Evolutionary conservation across 2,329 filamentous ascomycete species (phyloP), one percentile per base, ranked within the genome.

Genomic region (Colletotrichum filicis): DNA sequence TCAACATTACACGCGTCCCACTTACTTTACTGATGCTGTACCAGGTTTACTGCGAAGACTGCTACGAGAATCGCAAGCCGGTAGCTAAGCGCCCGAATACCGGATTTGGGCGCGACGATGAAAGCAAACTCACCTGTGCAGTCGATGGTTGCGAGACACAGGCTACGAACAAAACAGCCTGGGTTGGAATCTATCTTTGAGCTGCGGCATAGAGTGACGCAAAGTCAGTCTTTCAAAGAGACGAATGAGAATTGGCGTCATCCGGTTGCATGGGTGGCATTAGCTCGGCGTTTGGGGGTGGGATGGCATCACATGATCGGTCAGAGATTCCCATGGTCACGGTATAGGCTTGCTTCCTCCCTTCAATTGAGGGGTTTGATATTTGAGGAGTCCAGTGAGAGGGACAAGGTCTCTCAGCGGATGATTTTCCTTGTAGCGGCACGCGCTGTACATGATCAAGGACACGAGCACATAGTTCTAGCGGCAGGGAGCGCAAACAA

Each of bases 1-100:
- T 70, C 26, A 77, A 57, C 14, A 6, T 52, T 11, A 19, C 22
- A 37, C 11, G 16, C 28, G 88, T 78, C 86, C 81, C n/a, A 14
- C 3, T 22, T 12, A n/a, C 42, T 16, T 32, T 67, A 16, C 63
- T 30, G 1, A 46, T 22, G 26, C 16, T 22, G 22, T 22, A 11
- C 12, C 55, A 92, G 90, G 90, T 92, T 16, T 92, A 91, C 78
- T 92, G 91, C 81, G 87, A 87, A 71, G 83, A 84, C 9, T 92
- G 91, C 80, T 92, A 86, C 76, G 89, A 92, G 67, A 85, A 87
- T 74, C 88, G 90, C 59, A 85, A 80, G 30, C 82, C 84, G 4
- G 80, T 80, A 8, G 84, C 75, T 52, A 83, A 79, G 63, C 80
- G 78, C 63, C 70, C 52, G 24, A 68, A 71, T 61, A 72, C 55